These are phyloP conservation scores for Botrytis pseudocinerea DNA, from an alignment of 2,329 filamentous ascomycete species.

Conservation along the genomic window DNA sequence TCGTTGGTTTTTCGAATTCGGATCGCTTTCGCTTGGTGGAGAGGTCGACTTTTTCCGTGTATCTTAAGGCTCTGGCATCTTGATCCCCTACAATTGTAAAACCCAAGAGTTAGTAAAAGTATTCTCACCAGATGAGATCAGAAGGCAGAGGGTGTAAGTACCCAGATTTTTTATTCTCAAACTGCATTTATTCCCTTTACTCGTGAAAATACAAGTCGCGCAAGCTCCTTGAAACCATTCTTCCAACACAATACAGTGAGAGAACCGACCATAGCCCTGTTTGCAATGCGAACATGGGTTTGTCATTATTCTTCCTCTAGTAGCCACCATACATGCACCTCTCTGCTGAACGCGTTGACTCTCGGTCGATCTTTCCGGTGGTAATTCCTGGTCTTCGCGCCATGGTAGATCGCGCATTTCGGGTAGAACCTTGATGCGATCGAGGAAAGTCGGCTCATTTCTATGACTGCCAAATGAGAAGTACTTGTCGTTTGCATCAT, in stretches of 20 bases:
- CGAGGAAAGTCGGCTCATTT: constrained; percentile 19
- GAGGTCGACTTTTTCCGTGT: constrained; percentile 23
- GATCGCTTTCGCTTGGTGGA: constrained; percentile 22
- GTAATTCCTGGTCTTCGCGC: constrained; percentile 34
- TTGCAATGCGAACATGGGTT: constrained; percentile 34
- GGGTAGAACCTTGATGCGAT: constrained; percentile 27
- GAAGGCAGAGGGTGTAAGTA: constrained; percentile 14
- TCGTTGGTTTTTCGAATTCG: not conserved
- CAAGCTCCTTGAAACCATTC: constrained; percentile 38
- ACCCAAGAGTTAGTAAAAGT: not conserved
- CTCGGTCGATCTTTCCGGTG: constrained; percentile 32
- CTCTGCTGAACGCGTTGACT: constrained; percentile 35
- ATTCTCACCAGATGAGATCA: not conserved
- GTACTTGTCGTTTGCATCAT: constrained; percentile 2
- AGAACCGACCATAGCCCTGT: constrained; percentile 33
- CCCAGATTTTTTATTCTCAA: constrained; percentile 31
- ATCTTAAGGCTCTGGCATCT: constrained; percentile 33
- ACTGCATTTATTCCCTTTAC: constrained; percentile 36
- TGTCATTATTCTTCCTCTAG: constrained; percentile 29
- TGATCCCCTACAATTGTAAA: constrained; percentile 26
- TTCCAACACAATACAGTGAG: constrained; percentile 33
- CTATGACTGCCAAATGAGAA: constrained; percentile 9
- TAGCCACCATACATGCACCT: constrained; percentile 33
- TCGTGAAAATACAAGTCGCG: constrained; percentile 35
- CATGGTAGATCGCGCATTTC: constrained; percentile 35